Conservation (phyloP, 1,139 yeast species). For the Geotrichum australiense region DNA sequence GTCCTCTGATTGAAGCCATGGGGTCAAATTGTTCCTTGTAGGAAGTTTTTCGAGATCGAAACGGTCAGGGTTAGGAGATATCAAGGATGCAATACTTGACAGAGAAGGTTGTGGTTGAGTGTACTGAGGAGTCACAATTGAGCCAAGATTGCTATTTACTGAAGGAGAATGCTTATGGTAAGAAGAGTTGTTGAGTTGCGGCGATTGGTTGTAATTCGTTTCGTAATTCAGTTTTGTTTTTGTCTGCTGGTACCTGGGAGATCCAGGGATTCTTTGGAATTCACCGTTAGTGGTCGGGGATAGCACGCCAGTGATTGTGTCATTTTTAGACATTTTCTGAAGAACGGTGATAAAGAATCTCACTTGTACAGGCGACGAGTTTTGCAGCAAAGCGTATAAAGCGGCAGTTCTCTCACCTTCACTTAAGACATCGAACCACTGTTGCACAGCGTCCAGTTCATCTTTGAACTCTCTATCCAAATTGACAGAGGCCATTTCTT, state of each 20-base stretch:
- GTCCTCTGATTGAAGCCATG: constrained; percentile 8
- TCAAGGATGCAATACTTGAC: constrained; percentile 5
- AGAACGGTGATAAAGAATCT: constrained; percentile 35
- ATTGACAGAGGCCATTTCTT: constrained; percentile 34
- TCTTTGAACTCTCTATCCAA: constrained; percentile 26
- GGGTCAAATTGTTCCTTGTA: constrained; percentile 1
- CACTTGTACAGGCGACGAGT: constrained; percentile 31
- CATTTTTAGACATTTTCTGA: constrained; percentile 31
- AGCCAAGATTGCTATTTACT: constrained; percentile 2
- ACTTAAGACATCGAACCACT: constrained; percentile 35
- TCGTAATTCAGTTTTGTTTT: not conserved
- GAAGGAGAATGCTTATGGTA: constrained; percentile 9
- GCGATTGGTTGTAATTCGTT: not conserved
- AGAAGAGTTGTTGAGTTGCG: not conserved
- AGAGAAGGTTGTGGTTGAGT: not conserved
- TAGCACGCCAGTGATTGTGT: constrained; percentile 21
- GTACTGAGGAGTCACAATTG: constrained; percentile 7
- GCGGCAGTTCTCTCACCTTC: constrained; percentile 39
- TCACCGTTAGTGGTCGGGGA: constrained; percentile 10
- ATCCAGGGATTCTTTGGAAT: not conserved
- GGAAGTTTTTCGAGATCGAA: constrained; percentile 1
- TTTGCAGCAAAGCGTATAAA: constrained; percentile 34
- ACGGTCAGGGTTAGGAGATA: not conserved
- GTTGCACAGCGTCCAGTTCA: constrained; percentile 33
- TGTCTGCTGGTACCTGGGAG: constrained; percentile 4